Conservation (phyloP, 257 asterid species). For the Ajuga chamaepitys region DNA sequence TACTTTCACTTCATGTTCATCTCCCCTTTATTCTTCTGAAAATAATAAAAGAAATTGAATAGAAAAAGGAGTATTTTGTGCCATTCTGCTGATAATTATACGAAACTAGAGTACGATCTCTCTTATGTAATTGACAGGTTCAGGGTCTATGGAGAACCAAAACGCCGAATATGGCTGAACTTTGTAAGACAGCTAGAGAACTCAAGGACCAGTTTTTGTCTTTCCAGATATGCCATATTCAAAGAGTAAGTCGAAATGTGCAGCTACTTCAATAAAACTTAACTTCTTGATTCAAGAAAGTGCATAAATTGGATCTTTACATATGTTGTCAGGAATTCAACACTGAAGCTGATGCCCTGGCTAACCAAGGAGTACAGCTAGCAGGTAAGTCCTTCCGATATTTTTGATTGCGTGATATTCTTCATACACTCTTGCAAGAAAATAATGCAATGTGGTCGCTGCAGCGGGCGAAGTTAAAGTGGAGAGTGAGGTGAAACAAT, state of each 20-base stretch:
- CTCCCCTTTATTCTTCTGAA: background rate
- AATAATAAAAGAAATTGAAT: background rate
- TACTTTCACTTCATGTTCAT: background rate
- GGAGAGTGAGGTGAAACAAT: conserved; percentile 50
- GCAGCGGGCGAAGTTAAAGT: conserved; percentile 84
- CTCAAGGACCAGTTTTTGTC: conserved; percentile 72
- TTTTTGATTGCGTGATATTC: background rate
- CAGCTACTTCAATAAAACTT: background rate
- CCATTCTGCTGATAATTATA: background rate
- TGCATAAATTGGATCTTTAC: background rate
- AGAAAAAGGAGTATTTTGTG: background rate
- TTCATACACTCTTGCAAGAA: background rate
- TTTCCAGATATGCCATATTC: conserved; percentile 72
- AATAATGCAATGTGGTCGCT: background rate
- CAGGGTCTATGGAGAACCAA: conserved; percentile 93
- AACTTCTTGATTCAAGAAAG: no score
- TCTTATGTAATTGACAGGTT: conserved; percentile 41
- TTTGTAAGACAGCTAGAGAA: conserved; percentile 88
- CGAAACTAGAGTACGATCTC: background rate
- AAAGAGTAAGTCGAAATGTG: conserved; percentile 50
- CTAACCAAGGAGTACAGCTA: conserved; percentile 70
- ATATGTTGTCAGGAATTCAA: conserved; percentile 55
- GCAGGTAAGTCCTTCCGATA: conserved; percentile 32
- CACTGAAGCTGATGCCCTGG: conserved; percentile 90
- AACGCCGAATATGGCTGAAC: conserved; percentile 84